phyloP scores from a whole-genome alignment of 192 early-diverging fungal genomes.

The Podochytrium sp. region DNA sequence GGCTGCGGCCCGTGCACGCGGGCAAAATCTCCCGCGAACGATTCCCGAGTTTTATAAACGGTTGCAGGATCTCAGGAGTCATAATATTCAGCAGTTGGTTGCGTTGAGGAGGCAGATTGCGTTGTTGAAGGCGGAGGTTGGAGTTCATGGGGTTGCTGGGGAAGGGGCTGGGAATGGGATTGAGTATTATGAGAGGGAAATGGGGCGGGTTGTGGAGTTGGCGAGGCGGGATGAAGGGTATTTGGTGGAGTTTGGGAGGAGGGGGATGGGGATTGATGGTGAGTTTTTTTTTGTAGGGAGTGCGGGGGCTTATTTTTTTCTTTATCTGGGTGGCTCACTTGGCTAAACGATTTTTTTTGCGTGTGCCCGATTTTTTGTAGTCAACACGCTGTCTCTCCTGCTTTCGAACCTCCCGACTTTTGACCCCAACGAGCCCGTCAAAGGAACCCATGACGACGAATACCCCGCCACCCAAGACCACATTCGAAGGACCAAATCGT shows the following conservation, averaged over 20 bases:
- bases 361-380: background rate
- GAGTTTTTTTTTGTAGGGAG: background rate
- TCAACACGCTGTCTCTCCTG: conserved; percentile 22
- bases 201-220: background rate
- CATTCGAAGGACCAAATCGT: conserved; percentile 18
- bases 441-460: background rate
- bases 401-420: conserved; percentile 9
- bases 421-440: background rate
- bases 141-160: background rate
- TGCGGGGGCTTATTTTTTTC: background rate
- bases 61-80: conserved; percentile 15
- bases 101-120: conserved; percentile 15
- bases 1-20: conserved; percentile 22
- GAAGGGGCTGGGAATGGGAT: background rate
- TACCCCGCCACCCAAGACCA: conserved; percentile 9
- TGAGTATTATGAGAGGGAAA: conserved; percentile 27
- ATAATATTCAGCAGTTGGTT: conserved; percentile 14
- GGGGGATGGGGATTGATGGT: conserved; percentile 32
- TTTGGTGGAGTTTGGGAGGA: conserved; percentile 20
- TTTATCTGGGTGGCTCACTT: background rate
- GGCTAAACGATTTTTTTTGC: background rate
- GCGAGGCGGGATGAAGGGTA: conserved; percentile 14
- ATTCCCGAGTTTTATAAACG: conserved; percentile 21
- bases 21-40: conserved; percentile 12
- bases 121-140: background rate